phyloP scores from a whole-genome alignment of 257 asterid genomes.

The Penstemon davidsonii region DNA sequence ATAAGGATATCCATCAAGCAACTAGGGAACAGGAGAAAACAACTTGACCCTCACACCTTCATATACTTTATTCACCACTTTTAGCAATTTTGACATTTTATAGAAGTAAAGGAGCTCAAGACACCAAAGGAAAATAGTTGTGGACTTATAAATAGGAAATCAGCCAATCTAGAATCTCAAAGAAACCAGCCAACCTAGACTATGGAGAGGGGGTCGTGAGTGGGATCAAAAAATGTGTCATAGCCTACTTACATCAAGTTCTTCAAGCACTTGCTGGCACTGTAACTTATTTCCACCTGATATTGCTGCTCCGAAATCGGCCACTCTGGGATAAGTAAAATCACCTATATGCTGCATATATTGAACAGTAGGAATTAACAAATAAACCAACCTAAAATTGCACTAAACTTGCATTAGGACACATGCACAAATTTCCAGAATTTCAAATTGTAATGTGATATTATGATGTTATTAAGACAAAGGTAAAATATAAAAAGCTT shows the following conservation, averaged over 20 bases:
- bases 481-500: neutral
- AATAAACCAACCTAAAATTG: too few relatives aligned
- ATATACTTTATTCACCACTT: neutral
- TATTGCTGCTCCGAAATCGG: slow-evolving; percentile 99
- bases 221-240: neutral
- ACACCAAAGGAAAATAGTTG: slow-evolving; percentile 7
- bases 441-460: too few relatives aligned
- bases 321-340: slow-evolving; percentile 90
- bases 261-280: slow-evolving; percentile 97
- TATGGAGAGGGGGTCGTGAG: neutral
- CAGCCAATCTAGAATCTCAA: neutral
- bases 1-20: slow-evolving; percentile 18
- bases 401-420: too few relatives aligned
- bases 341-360: slow-evolving; percentile 90
- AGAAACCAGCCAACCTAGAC: neutral
- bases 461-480: neutral
- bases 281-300: slow-evolving; percentile 88
- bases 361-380: slow-evolving; percentile 33
- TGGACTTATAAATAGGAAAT: neutral
- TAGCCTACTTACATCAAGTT: slow-evolving; percentile 79
- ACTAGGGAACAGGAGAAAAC: slow-evolving; percentile 15
- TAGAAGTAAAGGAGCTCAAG: slow-evolving; percentile 9
- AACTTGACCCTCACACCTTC: slow-evolving; percentile 1
- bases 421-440: too few relatives aligned
- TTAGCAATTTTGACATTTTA: neutral